Conservation (phyloP, 176 grass and related monocot genomes). For the bread wheat (Triticum aestivum) region IWGSC_CS_RefSeq_v2.1 NC_057811.1:294529071-294529570, state of each 20-base stretch:
- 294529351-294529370: slow-evolving; percentile 66
- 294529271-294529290: slow-evolving; percentile 73
- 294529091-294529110: slow-evolving; percentile 54
- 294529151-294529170: slow-evolving; percentile 82
- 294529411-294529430: slow-evolving; percentile 65
- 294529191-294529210: slow-evolving; percentile 81
- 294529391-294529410: slow-evolving; percentile 67
- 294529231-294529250: slow-evolving; percentile 61
- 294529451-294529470: slow-evolving; percentile 74
- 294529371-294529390: slow-evolving; percentile 67
- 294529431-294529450: slow-evolving; percentile 70
- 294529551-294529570: slow-evolving; percentile 64
- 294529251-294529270: slow-evolving; percentile 41
- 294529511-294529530: slow-evolving; percentile 49
- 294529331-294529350: slow-evolving; percentile 64
- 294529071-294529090: slow-evolving; percentile 84
- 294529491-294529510: slow-evolving; percentile 62
- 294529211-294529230: slow-evolving; percentile 80
- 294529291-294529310: slow-evolving; percentile 67
- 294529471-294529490: slow-evolving; percentile 75
- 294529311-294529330: slow-evolving; percentile 87
- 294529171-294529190: slow-evolving; percentile 85
- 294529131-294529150: slow-evolving; percentile 49
- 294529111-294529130: slow-evolving; percentile 59
- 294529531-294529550: slow-evolving; percentile 75